Evolutionary conservation across 2,329 filamentous ascomycete genomes (phyloP), one percentile per base, ranked within the genome.

Genomic region (Aspergillus ibericus): DNA sequence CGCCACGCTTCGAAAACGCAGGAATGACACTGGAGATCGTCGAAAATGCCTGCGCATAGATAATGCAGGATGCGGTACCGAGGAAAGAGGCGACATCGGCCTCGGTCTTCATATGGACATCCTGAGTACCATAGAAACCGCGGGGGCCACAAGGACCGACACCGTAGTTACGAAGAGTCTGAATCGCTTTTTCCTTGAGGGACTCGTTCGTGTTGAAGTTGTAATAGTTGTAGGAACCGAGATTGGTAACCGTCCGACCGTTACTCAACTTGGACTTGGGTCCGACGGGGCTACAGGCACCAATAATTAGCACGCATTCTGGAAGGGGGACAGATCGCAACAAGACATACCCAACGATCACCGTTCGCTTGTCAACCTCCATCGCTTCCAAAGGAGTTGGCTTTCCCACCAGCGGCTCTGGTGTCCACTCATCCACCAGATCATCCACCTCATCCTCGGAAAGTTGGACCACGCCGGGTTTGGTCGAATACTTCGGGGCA

Each of bases 401-500:
- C 22, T 86, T 81, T 5, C 87, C 82, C 25, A 97, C 93, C 44
- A 99, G 83, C 13, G 95, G 93, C 76, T 99, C 95, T 0, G 95
- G 96, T 7, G 87, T 89, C 95, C 95, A 99, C 66, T 99, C 95
- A 56, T 96, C 93, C 44, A 99, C 90, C 59, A 99, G 79, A 71
- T 99, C 95, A 71, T 99, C 95, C 66, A 99, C 96, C 80, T 99
- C 95, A 85, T 96, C 92, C 75, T 97, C 93, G 9, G 89, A 89
- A 62, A 99, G 81, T 68, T 91, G 90, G 63, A 98, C 92, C 68
- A 92, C 92, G 70, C 92, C 95, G 67, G 91, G 90, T 74, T 93
- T 93, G 72, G 93, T 97, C 64, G 91, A 92, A 78, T 99, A 99
- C 54, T 91, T 92, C 0, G 93, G 93, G 61, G 92, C 89, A 61